These are phyloP conservation scores for Stipa capillata DNA, from an alignment of 176 grass and related monocot genomes.

Conservation along the genomic window DNA sequence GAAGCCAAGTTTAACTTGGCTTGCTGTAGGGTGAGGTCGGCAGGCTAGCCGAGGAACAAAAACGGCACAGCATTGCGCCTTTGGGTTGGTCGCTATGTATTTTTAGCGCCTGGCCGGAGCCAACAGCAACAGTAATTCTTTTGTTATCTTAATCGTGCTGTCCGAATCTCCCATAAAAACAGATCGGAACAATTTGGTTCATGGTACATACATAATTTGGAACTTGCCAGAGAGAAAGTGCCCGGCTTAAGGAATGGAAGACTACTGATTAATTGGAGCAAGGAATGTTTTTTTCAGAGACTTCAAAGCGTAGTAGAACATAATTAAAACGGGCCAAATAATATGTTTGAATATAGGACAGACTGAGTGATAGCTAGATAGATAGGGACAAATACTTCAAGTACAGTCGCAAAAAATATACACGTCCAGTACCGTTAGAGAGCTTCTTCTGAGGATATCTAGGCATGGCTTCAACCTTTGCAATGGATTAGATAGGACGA, in stretches of 20 bases:
- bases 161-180: no score
- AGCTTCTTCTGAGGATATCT: background rate
- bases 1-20: background rate
- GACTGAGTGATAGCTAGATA: background rate
- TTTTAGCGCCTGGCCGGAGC: background rate
- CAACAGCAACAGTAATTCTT: background rate
- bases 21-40: background rate
- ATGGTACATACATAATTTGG: background rate
- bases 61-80: background rate
- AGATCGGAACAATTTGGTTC: background rate
- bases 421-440: no score
- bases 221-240: background rate
- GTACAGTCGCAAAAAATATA: no score
- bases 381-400: background rate
- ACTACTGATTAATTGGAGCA: no score
- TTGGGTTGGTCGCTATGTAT: constrained; percentile 9
- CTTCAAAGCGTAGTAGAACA: background rate
- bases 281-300: background rate
- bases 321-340: background rate
- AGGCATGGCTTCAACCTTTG: background rate
- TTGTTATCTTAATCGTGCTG: background rate
- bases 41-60: background rate
- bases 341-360: background rate
- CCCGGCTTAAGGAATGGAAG: background rate
- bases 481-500: background rate